A percentile compares a stretch with the other conserved stretches of the same genome.
phyloP scores from a whole-genome alignment of 208 protist genomes.

The Leptomonas pyrrhocoris region DNA sequence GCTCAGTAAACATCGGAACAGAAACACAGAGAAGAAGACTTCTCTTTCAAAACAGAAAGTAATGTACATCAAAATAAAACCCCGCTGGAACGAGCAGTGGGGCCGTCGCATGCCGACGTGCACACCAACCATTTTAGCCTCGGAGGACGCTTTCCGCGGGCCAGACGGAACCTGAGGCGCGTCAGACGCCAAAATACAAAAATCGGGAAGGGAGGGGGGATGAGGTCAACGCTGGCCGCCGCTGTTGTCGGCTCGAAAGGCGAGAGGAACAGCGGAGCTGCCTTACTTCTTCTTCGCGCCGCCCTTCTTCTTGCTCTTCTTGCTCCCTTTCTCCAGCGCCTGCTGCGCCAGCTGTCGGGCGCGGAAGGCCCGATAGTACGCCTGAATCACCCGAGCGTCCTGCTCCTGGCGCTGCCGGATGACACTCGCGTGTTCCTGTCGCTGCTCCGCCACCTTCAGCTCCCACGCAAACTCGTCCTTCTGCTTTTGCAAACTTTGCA shows the following conservation, averaged over 20 bases:
- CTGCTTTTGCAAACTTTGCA: slow-evolving; percentile 59
- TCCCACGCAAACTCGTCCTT: slow-evolving; percentile 77
- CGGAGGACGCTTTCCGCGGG: too few species aligned
- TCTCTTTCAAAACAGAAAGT: too few species aligned
- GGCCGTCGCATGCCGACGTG: too few species aligned
- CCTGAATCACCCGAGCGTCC: slow-evolving; percentile 79
- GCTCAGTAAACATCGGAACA: too few species aligned
- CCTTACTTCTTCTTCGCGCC: slow-evolving; percentile 39
- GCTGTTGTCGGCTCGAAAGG: neutral
- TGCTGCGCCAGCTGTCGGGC: slow-evolving; percentile 47
- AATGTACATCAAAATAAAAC: too few species aligned
- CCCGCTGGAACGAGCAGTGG: too few species aligned
- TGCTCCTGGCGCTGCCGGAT: slow-evolving; percentile 50
- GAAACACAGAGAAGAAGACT: too few species aligned
- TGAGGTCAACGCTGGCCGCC: neutral
- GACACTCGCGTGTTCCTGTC: slow-evolving; percentile 59
- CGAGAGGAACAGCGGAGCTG: neutral
- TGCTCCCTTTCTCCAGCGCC: slow-evolving; percentile 40
- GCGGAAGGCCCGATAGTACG: slow-evolving; percentile 78
- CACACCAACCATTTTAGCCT: too few species aligned
- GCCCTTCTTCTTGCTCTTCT: slow-evolving; percentile 55
- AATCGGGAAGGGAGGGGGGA: neutral
- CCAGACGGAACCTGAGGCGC: too few species aligned
- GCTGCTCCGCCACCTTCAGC: slow-evolving; percentile 63
- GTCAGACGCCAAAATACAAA: too few species aligned